Conservation (phyloP, 306 rosid genomes). For the Senna siamea region DNA sequence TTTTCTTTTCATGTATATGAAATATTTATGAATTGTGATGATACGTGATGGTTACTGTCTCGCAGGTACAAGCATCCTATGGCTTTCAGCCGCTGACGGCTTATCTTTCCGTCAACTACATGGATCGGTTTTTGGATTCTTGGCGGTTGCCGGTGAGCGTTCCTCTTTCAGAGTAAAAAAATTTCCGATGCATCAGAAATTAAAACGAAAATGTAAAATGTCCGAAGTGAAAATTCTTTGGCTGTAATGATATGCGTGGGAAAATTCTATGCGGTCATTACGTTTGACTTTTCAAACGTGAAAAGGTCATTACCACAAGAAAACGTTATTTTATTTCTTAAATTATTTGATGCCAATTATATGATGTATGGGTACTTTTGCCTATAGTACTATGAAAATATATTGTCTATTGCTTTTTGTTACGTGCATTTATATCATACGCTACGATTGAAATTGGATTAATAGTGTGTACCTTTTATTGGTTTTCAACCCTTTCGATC, state of each 20-base stretch:
- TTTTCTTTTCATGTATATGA: not conserved
- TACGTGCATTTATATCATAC: constrained; percentile 1
- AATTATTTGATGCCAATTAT: not conserved
- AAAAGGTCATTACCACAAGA: constrained; percentile 6
- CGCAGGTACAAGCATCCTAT: constrained; percentile 64
- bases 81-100: constrained; percentile 87
- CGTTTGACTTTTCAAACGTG: constrained; percentile 52
- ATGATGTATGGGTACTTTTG: not conserved
- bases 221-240: constrained; percentile 3
- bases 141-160: constrained; percentile 75
- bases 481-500: constrained; percentile 7
- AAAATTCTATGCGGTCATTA: constrained; percentile 34
- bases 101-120: constrained; percentile 83
- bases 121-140: constrained; percentile 79
- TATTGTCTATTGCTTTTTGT: not conserved
- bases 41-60: not conserved
- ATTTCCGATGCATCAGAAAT: not conserved
- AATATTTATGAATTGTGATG: not conserved
- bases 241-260: not conserved
- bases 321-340: constrained; percentile 3
- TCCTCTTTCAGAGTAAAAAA: constrained; percentile 5
- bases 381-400: not conserved
- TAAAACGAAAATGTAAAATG: not conserved
- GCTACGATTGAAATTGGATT: not conserved
- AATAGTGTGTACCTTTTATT: not conserved